A percentile compares a stretch with the other conserved stretches of the same genome.
These are phyloP conservation scores for Camelina neglecta DNA, from an alignment of 345 rosid species.

Conservation along the genomic window DNA sequence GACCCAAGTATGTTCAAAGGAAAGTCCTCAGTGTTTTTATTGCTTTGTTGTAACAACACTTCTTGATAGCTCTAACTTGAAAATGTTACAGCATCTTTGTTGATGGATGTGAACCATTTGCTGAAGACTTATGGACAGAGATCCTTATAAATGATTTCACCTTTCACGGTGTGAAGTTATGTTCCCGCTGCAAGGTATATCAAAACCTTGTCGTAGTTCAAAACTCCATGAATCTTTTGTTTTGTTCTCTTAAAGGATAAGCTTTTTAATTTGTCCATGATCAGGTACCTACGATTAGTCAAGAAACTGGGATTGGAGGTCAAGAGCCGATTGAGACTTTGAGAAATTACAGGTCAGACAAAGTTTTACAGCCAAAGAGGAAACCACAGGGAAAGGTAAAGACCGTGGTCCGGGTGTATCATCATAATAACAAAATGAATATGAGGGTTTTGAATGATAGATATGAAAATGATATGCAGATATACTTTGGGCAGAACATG, in stretches of 20 bases:
- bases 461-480: conserved; percentile 44
- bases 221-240: neutral
- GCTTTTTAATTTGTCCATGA: conserved; percentile 1
- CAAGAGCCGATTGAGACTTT: conserved; percentile 73
- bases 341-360: conserved; percentile 64
- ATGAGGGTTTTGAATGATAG: neutral
- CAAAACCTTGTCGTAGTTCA: neutral
- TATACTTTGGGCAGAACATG: conserved; percentile 81
- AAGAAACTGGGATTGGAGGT: conserved; percentile 65
- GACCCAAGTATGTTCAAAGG: conserved; percentile 71
- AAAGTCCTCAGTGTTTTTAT: neutral
- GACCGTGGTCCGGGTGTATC: neutral
- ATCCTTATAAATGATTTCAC: conserved; percentile 55
- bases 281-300: conserved; percentile 76
- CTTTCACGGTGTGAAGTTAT: conserved; percentile 71
- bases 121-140: conserved; percentile 89
- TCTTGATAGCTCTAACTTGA: conserved; percentile 5
- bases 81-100: conserved; percentile 68
- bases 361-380: conserved; percentile 62
- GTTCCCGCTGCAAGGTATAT: conserved; percentile 86
- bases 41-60: conserved; percentile 31
- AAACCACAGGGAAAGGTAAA: conserved; percentile 78
- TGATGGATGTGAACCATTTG: conserved; percentile 79
- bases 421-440: conserved; percentile 15
- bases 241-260: neutral